These are phyloP conservation scores for Gelatoporia subvermispora DNA, from an alignment of 768 basidiomycete genomes.

Conservation along the genomic window DNA sequence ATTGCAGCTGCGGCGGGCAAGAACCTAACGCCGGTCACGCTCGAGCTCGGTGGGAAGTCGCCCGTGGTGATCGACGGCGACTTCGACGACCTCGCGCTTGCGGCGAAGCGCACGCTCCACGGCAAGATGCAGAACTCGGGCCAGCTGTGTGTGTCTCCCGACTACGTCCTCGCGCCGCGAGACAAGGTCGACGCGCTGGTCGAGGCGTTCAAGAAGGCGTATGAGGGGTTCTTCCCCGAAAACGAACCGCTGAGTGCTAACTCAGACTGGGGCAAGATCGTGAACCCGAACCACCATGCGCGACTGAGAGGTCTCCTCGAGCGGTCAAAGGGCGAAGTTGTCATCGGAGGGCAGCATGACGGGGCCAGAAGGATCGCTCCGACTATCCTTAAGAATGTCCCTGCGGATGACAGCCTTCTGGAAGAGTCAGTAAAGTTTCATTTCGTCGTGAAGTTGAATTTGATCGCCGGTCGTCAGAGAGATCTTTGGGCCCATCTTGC, in stretches of 20 bases:
- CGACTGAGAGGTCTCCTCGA: conserved; percentile 49
- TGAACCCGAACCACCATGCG: conserved; percentile 48
- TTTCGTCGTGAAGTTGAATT: neutral
- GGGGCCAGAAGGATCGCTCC: conserved; percentile 47
- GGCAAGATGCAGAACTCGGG: conserved; percentile 65
- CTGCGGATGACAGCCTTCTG: conserved; percentile 51
- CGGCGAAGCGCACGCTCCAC: conserved; percentile 63
- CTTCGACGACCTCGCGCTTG: conserved; percentile 41
- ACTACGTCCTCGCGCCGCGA: conserved; percentile 40
- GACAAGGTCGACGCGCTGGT: conserved; percentile 44
- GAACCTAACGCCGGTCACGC: conserved; percentile 37
- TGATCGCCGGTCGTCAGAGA: conserved; percentile 39
- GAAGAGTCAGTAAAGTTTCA: conserved; percentile 40
- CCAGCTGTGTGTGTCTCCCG: conserved; percentile 42
- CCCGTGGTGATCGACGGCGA: conserved; percentile 41
- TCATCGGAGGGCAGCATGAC: conserved; percentile 45
- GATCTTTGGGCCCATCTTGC: conserved; percentile 68
- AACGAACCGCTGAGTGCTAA: conserved; percentile 39
- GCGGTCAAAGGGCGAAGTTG: conserved; percentile 51
- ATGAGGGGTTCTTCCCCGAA: conserved; percentile 48
- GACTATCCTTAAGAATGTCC: conserved; percentile 54
- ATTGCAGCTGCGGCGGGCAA: conserved; percentile 40
- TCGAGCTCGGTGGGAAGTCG: conserved; percentile 41
- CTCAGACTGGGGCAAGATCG: conserved; percentile 42
- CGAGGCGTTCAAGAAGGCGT: conserved; percentile 37